These are phyloP conservation scores for Cytospora piceicola DNA, from an alignment of 2,329 filamentous ascomycete genomes.

Conservation along the genomic window DNA sequence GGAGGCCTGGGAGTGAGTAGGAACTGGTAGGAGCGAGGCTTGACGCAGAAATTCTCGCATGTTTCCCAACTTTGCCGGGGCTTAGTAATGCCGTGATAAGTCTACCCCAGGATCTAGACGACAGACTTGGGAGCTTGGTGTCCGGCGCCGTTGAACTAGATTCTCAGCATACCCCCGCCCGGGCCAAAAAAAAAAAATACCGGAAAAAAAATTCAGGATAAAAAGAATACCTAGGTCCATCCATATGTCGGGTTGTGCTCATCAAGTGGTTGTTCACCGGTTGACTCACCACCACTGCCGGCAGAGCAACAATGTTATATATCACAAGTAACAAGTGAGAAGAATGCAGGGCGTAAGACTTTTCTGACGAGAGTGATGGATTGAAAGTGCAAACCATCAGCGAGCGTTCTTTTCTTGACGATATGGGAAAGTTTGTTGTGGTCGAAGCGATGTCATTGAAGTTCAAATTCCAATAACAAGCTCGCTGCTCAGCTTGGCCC, in stretches of 20 bases:
- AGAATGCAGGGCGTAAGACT: not conserved
- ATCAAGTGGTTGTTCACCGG: not conserved
- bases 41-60: not conserved
- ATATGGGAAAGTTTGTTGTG: conserved; percentile 6
- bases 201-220: not conserved
- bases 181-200: not conserved
- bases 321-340: too few species aligned
- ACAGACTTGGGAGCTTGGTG: not conserved
- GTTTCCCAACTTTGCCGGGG: not conserved
- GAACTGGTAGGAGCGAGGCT: not conserved
- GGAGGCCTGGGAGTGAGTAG: not conserved
- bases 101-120: conserved; percentile 16
- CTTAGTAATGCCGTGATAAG: not conserved
- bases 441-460: conserved; percentile 16
- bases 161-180: not conserved
- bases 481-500: conserved; percentile 2
- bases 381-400: not conserved
- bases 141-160: conserved; percentile 4
- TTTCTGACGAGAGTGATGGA: conserved; percentile 9
- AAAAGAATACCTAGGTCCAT: too few species aligned
- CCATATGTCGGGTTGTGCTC: not conserved
- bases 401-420: not conserved
- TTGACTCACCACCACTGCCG: not conserved
- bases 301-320: too few species aligned
- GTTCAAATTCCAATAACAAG: conserved; percentile 19